Percentiles rank a stretch among this genome's conserved stretches.
phyloP scores from a whole-genome alignment of 352 stramenopile genomes.

The Peronospora tabacina region DNA sequence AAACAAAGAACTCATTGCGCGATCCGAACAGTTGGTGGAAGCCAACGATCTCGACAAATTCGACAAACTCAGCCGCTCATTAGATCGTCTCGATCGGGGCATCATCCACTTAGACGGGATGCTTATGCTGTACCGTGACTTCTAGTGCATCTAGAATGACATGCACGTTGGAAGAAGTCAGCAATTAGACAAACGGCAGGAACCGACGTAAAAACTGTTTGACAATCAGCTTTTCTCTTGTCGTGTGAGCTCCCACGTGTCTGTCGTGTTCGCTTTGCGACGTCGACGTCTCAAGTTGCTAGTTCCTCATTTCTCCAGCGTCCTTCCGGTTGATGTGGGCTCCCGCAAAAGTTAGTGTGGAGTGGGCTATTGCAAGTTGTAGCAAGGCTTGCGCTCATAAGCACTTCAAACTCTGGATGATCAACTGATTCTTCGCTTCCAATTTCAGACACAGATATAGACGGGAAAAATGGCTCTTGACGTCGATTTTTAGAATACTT shows the following conservation, averaged over 20 bases:
- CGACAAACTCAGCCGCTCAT: slow-evolving; percentile 74
- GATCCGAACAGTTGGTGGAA: slow-evolving; percentile 82
- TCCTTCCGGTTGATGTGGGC: too few relatives aligned
- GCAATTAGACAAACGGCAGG: slow-evolving; percentile 9
- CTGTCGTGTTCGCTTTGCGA: neutral
- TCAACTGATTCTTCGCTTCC: too few relatives aligned
- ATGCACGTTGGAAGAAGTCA: slow-evolving; percentile 9
- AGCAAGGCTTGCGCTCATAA: too few relatives aligned
- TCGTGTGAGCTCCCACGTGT: neutral
- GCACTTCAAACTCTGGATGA: too few relatives aligned
- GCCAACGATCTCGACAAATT: slow-evolving; percentile 81
- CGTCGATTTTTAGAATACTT: too few relatives aligned
- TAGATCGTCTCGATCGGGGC: slow-evolving; percentile 77
- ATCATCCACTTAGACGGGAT: slow-evolving; percentile 80
- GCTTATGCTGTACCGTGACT: slow-evolving; percentile 86
- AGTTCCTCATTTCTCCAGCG: too few relatives aligned
- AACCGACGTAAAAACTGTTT: neutral
- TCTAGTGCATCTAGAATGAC: slow-evolving; percentile 35
- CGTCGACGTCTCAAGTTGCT: too few relatives aligned
- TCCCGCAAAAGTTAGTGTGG: too few relatives aligned
- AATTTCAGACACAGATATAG: too few relatives aligned
- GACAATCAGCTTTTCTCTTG: neutral
- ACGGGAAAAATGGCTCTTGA: too few relatives aligned
- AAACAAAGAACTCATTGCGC: slow-evolving; percentile 85
- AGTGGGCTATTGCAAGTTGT: too few relatives aligned